Evolutionary conservation across 2,329 filamentous ascomycete genomes (phyloP).

Genomic region (Phaeosphaeria sp.): DNA sequence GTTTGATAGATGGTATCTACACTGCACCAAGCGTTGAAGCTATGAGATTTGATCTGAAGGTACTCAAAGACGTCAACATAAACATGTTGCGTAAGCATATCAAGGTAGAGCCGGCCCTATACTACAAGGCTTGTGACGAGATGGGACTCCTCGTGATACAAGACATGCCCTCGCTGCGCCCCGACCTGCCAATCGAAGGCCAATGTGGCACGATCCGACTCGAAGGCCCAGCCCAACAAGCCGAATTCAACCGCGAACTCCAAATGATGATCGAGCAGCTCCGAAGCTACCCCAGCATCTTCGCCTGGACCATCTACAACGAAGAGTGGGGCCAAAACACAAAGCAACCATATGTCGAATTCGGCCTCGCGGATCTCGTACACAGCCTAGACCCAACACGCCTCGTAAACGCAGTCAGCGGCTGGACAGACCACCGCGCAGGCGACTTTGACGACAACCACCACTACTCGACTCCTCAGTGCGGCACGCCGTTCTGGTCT

Average conservation of each 20-base stretch:
- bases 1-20: constrained; percentile 66
- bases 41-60: constrained; percentile 69
- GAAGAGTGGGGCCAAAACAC: constrained; percentile 73
- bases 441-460: constrained; percentile 73
- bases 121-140: constrained; percentile 71
- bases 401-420: constrained; percentile 67
- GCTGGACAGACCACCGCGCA: constrained; percentile 72
- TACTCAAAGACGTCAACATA: constrained; percentile 70
- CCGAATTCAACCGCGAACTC: constrained; percentile 70
- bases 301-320: constrained; percentile 73
- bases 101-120: constrained; percentile 71
- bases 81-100: constrained; percentile 77
- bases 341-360: constrained; percentile 59
- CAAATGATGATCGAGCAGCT: constrained; percentile 67
- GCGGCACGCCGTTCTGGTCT: constrained; percentile 73
- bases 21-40: constrained; percentile 70
- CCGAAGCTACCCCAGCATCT: constrained; percentile 69
- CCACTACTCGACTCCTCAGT: constrained; percentile 74
- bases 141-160: constrained; percentile 72
- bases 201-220: constrained; percentile 21
- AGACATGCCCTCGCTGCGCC: constrained; percentile 70
- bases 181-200: constrained; percentile 19
- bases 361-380: constrained; percentile 62
- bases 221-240: constrained; percentile 56
- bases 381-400: constrained; percentile 67